A percentile compares a stretch with the other conserved stretches of the same genome.
phyloP scores from a whole-genome alignment of 2,329 filamentous ascomycete genomes.

The Sporothrix pallida region DNA sequence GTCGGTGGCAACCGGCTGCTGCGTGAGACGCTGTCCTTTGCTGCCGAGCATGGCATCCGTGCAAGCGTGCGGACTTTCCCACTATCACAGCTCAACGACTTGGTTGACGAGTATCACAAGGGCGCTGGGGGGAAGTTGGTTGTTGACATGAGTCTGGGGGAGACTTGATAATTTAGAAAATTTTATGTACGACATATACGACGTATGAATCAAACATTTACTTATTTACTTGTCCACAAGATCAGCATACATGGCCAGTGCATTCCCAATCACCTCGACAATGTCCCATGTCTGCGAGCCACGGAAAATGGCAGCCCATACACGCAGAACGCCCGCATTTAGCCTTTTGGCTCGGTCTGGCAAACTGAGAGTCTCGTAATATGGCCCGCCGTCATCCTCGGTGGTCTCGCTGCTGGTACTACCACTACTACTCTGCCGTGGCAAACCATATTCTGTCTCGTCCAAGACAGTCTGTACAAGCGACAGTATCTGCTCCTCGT shows the following conservation, averaged over 20 bases:
- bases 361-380: neutral
- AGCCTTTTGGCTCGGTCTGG: neutral
- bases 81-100: neutral
- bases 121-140: neutral
- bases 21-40: neutral
- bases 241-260: constrained; percentile 15
- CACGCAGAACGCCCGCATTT: neutral
- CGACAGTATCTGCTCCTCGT: constrained; percentile 51
- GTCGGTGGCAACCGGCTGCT: constrained; percentile 13
- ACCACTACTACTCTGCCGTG: neutral
- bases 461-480: constrained; percentile 41
- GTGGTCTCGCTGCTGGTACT: neutral
- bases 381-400: neutral
- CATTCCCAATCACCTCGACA: constrained; percentile 11
- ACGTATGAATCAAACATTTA: neutral
- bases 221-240: neutral
- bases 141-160: constrained; percentile 11
- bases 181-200: neutral
- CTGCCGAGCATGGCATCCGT: neutral
- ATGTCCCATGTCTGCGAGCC: constrained; percentile 13
- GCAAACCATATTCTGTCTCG: constrained; percentile 15
- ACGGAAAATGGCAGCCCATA: constrained; percentile 17
- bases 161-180: neutral
- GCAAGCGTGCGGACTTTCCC: neutral
- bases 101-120: constrained; percentile 19